Base-by-base conservation (phyloP, 306 rosid species). In the Elaeagnus macrophylla region DNA sequence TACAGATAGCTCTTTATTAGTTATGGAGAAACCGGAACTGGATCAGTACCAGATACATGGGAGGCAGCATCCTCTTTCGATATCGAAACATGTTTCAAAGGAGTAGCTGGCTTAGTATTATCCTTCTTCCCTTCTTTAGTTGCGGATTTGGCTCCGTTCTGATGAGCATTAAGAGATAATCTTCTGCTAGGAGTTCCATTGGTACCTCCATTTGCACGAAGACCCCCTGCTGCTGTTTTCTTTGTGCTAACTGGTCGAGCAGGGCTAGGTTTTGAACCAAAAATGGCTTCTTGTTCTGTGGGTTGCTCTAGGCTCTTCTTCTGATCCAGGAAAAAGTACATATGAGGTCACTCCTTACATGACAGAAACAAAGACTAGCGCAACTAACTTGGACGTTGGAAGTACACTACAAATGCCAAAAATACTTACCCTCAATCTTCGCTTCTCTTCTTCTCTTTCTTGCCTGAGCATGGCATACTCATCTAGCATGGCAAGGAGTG, bases 381-480 rank as follows among this genome's bases (percentile, higher is more conserved):
- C 38, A 3, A 45, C 18, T 40, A 1, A 14, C 11, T 39, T 36
- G 39, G n/a, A n/a, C n/a, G n/a, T n/a, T n/a, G n/a, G 36, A 10
- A 18, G 10, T 19, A 32, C 39, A 64, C 54, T 37, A 53, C 40
- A 14, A 12, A 11, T 3, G 17, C 56, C 53, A 6, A 51, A 18
- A 62, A 56, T 65, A 71, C 82, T 16, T 65, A 93, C 99, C 85
- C 86, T 80, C 81, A 74, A 17, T 76, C 96, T 88, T 72, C 99
- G 87, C 69, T 81, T 93, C 61, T 93, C 99, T 61, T 88, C 99
- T 75, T 93, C 99, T 66, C 96, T 73, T 62, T 93, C 96, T 67
- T 88, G 99, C 75, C 99, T 79, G 45, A 93, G 95, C 94, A 93
- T 88, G 70, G 95, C 89, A 71, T 93, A 93, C 68, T 93, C 99